Conservation (phyloP, 805 yeast genomes). For the Danielia reshetovae region DNA sequence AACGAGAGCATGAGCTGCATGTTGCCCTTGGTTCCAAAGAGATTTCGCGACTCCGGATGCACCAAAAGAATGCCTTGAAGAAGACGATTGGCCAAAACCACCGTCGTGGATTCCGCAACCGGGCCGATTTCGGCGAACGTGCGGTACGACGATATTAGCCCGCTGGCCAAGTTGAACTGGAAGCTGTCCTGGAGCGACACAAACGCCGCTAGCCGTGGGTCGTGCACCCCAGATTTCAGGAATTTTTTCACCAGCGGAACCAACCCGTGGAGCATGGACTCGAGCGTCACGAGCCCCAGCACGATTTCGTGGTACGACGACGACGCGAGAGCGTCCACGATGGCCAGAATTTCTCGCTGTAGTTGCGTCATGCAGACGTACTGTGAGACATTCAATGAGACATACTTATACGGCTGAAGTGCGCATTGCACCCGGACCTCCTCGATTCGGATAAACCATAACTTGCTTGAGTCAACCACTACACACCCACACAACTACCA, state of each 20-base stretch:
- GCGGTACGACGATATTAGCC: conserved; percentile 24
- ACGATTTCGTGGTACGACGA: conserved; percentile 3
- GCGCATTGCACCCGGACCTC: too few species aligned
- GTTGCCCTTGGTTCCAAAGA: conserved; percentile 42
- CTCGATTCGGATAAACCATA: too few species aligned
- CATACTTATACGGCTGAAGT: too few species aligned
- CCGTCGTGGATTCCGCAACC: conserved; percentile 5
- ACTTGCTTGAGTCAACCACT: too few species aligned
- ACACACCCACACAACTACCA: too few species aligned
- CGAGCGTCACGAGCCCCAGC: conserved; percentile 8
- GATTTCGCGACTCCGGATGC: conserved; percentile 51
- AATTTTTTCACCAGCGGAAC: conserved; percentile 10
- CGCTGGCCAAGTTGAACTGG: conserved; percentile 45
- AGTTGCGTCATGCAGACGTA: too few species aligned
- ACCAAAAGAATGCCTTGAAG: conserved; percentile 59
- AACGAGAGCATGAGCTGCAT: conserved; percentile 32
- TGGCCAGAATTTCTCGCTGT: not conserved
- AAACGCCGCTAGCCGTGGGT: conserved; percentile 25
- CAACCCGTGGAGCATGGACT: conserved; percentile 7
- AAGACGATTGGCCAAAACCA: conserved; percentile 29
- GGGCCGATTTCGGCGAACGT: conserved; percentile 1
- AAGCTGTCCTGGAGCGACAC: conserved; percentile 48
- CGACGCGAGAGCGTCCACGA: conserved; percentile 5
- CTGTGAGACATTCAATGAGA: too few species aligned
- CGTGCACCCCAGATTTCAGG: conserved; percentile 7